These are phyloP conservation scores for Epicoccum sorghinum DNA, from an alignment of 2,329 filamentous ascomycete genomes.

Conservation along the genomic window DNA sequence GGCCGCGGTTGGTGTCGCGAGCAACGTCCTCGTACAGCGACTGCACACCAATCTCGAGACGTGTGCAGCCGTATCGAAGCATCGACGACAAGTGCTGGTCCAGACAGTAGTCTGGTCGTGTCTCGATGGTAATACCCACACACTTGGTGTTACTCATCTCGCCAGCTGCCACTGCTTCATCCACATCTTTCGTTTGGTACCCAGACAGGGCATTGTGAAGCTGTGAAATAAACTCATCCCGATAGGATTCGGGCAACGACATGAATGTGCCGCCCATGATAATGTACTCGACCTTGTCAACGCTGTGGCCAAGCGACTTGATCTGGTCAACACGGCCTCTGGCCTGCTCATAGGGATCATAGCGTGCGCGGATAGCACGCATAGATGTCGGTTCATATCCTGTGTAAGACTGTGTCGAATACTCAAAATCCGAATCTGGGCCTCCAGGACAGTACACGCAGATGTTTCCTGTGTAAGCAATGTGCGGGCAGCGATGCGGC, in stretches of 20 bases:
- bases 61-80: conserved; percentile 96
- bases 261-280: conserved; percentile 99
- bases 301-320: conserved; percentile 91
- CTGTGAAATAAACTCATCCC: conserved; percentile 92
- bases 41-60: conserved; percentile 93
- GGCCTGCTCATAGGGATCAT: conserved; percentile 97
- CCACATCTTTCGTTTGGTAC: conserved; percentile 91
- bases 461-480: conserved; percentile 97
- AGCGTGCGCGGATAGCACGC: conserved; percentile 94
- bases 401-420: conserved; percentile 98
- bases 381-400: conserved; percentile 98
- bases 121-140: conserved; percentile 98
- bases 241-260: conserved; percentile 87
- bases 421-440: conserved; percentile 98
- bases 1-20: conserved; percentile 95
- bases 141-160: conserved; percentile 98
- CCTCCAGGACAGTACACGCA: conserved; percentile 98
- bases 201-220: conserved; percentile 96
- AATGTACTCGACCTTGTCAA: conserved; percentile 99
- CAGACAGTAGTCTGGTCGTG: conserved; percentile 92
- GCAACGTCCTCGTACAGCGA: conserved; percentile 97
- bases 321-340: conserved; percentile 95
- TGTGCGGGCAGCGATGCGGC: conserved; percentile 95
- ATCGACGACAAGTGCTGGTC: conserved; percentile 95
- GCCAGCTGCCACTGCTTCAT: conserved; percentile 91